Evolutionary conservation across 805 yeast species (phyloP).

Genomic region (Metschnikowia bowlesiae): DNA sequence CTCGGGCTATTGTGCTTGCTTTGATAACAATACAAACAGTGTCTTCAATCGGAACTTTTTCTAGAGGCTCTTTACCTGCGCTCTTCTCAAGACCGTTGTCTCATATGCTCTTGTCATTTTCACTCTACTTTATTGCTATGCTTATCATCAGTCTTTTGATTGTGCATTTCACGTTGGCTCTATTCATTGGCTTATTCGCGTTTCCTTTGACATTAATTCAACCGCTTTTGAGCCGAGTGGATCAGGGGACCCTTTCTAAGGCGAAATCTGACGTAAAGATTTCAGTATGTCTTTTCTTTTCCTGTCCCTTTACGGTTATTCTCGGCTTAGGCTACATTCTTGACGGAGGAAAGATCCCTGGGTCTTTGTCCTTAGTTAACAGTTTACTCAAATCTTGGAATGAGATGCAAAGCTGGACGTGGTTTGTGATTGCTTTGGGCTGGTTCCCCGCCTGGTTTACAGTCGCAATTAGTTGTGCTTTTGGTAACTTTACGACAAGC

Average conservation of each 20-base stretch:
- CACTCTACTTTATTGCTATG: constrained; percentile 56
- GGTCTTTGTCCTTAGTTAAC: constrained; percentile 39
- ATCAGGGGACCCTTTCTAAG: constrained; percentile 3
- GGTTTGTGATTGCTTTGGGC: constrained; percentile 66
- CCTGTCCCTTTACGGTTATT: constrained; percentile 49
- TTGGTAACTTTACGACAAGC: constrained; percentile 24
- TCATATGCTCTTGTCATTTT: constrained; percentile 39
- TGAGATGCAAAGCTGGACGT: constrained; percentile 77
- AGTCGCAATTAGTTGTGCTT: constrained; percentile 24
- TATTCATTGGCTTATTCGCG: constrained; percentile 62
- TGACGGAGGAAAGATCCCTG: constrained; percentile 23
- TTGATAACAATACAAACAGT: constrained; percentile 4
- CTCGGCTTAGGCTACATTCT: constrained; percentile 24
- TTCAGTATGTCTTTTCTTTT: constrained; percentile 32
- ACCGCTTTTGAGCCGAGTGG: constrained; percentile 22
- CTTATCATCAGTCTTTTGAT: constrained; percentile 70
- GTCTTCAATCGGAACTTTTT: not conserved
- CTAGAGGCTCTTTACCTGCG: not conserved
- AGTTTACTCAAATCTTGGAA: constrained; percentile 62
- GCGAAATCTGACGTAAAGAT: constrained; percentile 23
- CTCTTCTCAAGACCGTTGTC: constrained; percentile 20
- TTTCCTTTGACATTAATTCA: constrained; percentile 69
- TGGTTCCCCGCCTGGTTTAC: constrained; percentile 83
- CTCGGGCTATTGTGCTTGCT: not conserved
- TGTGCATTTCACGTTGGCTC: constrained; percentile 79